Evolutionary conservation across 2,329 filamentous ascomycete species (phyloP), one percentile per base, ranked within the genome.

Genomic region (Penicillium sp.): DNA sequence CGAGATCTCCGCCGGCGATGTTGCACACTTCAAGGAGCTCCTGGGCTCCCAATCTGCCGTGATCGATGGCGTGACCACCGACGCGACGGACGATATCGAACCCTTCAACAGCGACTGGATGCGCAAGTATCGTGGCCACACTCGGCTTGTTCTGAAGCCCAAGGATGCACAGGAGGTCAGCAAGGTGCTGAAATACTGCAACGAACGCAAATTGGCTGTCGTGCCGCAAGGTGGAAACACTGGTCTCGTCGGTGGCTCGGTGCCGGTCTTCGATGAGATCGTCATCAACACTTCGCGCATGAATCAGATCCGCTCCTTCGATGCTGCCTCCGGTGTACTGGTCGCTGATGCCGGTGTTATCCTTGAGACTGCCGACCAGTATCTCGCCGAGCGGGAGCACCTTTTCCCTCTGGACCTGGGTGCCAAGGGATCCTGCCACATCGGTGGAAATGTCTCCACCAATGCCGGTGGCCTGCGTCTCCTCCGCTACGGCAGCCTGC

Each of bases 71-170:
- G 82, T 96, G 53, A 90, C 86, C 4, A 76, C 85, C 64, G 85
- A 92, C 74, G 86, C 86, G 14, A 78, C 81, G 2, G 89, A 90
- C 66, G 94, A 97, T 71, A 82, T 97, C 62, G 90, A 94, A 72
- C 84, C 89, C 8, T 99, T 92, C 82, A 99, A 99, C 76, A 86
- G 87, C 71, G 94, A 99, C 78, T 99, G 95, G 94, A 97, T 99
- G 92, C 88, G 90, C 76, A 99, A 99, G 78, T 99, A 96, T 79
- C 87, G 90, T 59, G 95, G 94, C 31, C 92, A 97, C 75, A 86
- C 90, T 59, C 86, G 87, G 69, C 79, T 99, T 26, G 92, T 97
- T 5, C 78, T 99, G 60, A 95, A 92, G 77, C 94, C 94, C 11
- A 84, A 82, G 50, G 89, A 85, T 16, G 93, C 90, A 0, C 87